Conservation (phyloP, 257 asterid genomes). For the Echium plantagineum region DNA sequence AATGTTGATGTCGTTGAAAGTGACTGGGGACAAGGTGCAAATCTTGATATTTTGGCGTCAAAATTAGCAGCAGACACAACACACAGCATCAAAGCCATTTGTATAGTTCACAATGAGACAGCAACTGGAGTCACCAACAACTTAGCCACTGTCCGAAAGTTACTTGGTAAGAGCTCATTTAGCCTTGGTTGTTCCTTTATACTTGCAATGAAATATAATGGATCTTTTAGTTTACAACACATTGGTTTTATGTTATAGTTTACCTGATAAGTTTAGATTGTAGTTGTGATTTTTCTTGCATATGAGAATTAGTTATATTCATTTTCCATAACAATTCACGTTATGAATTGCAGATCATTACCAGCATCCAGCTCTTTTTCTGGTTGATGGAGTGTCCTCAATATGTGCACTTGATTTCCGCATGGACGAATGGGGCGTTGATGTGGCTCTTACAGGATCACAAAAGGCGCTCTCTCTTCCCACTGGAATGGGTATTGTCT, state of each 20-base stretch:
- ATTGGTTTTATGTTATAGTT: no score
- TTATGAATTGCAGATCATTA: constrained; percentile 53
- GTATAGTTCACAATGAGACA: constrained; percentile 97
- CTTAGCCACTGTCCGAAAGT: constrained; percentile 78
- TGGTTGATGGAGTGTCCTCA: constrained; percentile 96
- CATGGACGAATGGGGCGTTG: constrained; percentile 99
- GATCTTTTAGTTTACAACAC: neutral
- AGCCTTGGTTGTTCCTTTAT: neutral
- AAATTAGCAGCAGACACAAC: constrained; percentile 63
- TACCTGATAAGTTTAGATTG: neutral
- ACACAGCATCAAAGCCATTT: constrained; percentile 85
- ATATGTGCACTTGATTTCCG: constrained; percentile 96
- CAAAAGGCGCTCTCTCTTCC: constrained; percentile 97
- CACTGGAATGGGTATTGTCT: constrained; percentile 86
- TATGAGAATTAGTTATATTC: neutral
- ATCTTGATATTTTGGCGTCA: constrained; percentile 67
- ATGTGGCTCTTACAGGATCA: constrained; percentile 92
- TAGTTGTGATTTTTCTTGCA: neutral
- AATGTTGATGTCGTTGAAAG: constrained; percentile 92
- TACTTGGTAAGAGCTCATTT: constrained; percentile 50
- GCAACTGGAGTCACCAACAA: constrained; percentile 98
- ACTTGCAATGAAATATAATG: no score
- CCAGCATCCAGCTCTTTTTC: constrained; percentile 83
- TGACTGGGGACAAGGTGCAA: constrained; percentile 92
- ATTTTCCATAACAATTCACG: neutral